Conservation (phyloP, 768 basidiomycete genomes). For the Sporobolomyces roseus region DNA sequence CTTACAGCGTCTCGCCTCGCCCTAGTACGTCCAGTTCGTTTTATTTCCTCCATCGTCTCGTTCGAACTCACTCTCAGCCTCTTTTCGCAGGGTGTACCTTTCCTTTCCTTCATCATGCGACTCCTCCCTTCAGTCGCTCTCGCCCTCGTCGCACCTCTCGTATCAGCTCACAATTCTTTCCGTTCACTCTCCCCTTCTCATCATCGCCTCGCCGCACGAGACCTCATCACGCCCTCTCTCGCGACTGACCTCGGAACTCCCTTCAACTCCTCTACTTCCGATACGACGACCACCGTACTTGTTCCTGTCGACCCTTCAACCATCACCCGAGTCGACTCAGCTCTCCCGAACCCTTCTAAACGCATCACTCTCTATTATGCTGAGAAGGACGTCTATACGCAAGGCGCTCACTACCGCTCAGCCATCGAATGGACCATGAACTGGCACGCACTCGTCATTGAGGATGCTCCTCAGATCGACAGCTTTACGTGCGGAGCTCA, state of each 20-base stretch:
- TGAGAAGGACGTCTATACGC: background rate
- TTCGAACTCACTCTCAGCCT: no score
- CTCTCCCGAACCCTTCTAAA: slow-evolving; percentile 3
- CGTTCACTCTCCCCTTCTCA: no score
- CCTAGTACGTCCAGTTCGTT: no score
- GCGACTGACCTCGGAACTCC: no score
- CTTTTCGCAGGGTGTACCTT: no score
- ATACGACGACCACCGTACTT: background rate
- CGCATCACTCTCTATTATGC: background rate
- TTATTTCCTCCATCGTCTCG: no score
- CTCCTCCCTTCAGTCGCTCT: no score
- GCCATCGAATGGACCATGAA: background rate
- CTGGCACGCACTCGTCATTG: background rate
- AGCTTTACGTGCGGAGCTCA: background rate
- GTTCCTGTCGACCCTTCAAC: slow-evolving; percentile 1
- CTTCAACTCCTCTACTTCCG: background rate
- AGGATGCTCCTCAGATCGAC: background rate
- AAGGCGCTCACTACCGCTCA: background rate
- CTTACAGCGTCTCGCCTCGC: background rate
- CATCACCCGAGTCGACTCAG: background rate
- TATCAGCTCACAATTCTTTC: no score
- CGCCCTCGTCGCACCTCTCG: no score
- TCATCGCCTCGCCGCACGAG: background rate
- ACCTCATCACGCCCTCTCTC: background rate
- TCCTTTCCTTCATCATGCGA: no score